These are phyloP conservation scores for Daldinia caldariorum DNA, from an alignment of 495 filamentous ascomycete genomes.

Conservation along the genomic window DNA sequence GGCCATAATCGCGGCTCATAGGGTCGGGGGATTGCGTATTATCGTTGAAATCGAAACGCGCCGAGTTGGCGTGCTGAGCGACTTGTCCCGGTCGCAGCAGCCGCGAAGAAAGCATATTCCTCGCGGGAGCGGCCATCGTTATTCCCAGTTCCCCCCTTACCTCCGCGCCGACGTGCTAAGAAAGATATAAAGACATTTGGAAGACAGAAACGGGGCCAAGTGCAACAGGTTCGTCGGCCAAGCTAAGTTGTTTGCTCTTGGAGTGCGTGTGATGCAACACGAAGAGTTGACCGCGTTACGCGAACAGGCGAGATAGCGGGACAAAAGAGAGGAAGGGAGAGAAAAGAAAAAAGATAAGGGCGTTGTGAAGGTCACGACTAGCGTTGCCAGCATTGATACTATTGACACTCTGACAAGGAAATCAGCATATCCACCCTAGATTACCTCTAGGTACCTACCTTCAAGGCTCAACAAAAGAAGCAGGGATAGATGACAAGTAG, in stretches of 20 bases:
- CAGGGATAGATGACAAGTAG: slow-evolving; percentile 37
- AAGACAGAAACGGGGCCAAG: slow-evolving; percentile 8
- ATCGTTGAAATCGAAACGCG: slow-evolving; percentile 46
- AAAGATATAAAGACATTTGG: slow-evolving; percentile 41
- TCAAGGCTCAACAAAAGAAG: background rate
- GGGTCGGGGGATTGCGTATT: slow-evolving; percentile 49
- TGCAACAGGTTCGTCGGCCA: slow-evolving; percentile 17
- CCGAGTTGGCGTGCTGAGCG: slow-evolving; percentile 40
- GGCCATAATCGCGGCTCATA: slow-evolving; percentile 49
- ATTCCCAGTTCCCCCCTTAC: slow-evolving; percentile 32
- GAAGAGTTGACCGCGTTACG: slow-evolving; percentile 24
- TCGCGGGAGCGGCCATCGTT: slow-evolving; percentile 42
- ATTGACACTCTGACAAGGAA: slow-evolving; percentile 17
- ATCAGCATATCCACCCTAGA: slow-evolving; percentile 20
- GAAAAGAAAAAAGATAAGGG: slow-evolving; percentile 22
- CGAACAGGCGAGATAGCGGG: slow-evolving; percentile 24
- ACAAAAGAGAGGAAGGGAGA: slow-evolving; percentile 19
- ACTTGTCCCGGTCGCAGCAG: slow-evolving; percentile 56
- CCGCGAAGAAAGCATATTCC: slow-evolving; percentile 57
- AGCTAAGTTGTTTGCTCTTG: slow-evolving; percentile 21
- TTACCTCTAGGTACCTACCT: no score
- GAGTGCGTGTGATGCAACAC: slow-evolving; percentile 27
- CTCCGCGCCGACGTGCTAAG: slow-evolving; percentile 32
- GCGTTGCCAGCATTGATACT: slow-evolving; percentile 33
- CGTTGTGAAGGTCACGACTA: slow-evolving; percentile 28